Base-by-base conservation (phyloP, 208 protist species). In the Trypanosoma boissoni region DNA sequence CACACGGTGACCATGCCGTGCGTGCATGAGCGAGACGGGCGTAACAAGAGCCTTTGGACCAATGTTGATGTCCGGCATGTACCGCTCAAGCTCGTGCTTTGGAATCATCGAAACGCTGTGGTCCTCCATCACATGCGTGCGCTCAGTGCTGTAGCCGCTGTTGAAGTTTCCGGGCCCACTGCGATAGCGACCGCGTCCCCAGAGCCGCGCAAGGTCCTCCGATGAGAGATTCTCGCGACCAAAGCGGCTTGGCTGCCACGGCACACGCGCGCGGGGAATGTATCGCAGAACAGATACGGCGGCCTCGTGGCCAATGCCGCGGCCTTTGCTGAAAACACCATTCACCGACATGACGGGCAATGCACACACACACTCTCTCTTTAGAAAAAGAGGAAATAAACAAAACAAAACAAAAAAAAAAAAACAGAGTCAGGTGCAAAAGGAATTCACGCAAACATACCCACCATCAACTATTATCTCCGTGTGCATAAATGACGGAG, bases 1-100 rank as follows among this genome's bases (percentile, higher is more conserved):
- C 34, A 96, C 84, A 18, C 90, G 85, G 52, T 96, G 90, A 2
- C 90, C 90, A 48, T 88, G 80, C 26, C 90, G 90, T 6, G 86
- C 90, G 58, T 67, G 80, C 90, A 96, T 93, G 37, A 96, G 67
- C 23, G 86, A 94, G 4, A 96, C 86, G 1, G 90, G 90, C 41
- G 90, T 96, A 26, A 95, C 88, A 10, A 95, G 72, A 34, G 84
- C 85, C 66, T 92, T 91, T 39, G 82, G 66, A 12, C 90, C 90
- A 43, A 93, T 74, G 42, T 58, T 71, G 52, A 96, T 96, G 62
- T 96, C 80, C 16, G 90, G 90, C 90, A 96, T 96, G 61, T 88
- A 96, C 68, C 86, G 87, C 53, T 91, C 83, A 43, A 96, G 73
- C 67, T 96, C 86, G 37, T 87, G 80, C 74, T 91, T 92, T n/a